Percentiles rank a stretch among this genome's conserved stretches.
Evolutionary conservation across 1,284 basidiomycete species (phyloP).

Genomic region (Leccinum laetum): DNA sequence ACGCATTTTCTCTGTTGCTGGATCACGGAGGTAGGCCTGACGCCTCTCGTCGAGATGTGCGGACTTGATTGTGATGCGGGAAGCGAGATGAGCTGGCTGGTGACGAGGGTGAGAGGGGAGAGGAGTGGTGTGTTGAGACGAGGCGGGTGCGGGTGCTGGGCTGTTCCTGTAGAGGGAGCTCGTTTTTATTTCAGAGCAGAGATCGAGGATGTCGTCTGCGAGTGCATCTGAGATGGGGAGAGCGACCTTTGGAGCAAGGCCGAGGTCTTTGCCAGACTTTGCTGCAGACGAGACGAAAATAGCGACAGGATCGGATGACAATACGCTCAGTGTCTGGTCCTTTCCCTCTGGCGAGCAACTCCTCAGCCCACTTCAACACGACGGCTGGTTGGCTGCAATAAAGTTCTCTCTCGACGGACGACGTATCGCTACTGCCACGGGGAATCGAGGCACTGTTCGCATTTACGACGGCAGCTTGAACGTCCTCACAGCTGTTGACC

Average conservation of each 20-base stretch:
- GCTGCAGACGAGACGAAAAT: slow-evolving; percentile 35
- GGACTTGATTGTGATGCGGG: slow-evolving; percentile 53
- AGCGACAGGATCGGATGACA: no score
- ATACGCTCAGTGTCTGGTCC: no score
- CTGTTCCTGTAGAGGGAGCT: slow-evolving; percentile 50
- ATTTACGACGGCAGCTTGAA: no score
- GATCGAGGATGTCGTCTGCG: slow-evolving; percentile 73
- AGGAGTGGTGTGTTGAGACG: neutral
- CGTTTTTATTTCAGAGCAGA: slow-evolving; percentile 68
- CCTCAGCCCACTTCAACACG: no score
- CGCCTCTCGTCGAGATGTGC: slow-evolving; percentile 54
- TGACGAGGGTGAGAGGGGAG: slow-evolving; percentile 14
- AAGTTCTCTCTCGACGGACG: no score
- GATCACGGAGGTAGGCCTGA: slow-evolving; percentile 64
- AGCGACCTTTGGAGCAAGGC: slow-evolving; percentile 70
- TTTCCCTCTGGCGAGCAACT: no score
- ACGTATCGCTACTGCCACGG: no score
- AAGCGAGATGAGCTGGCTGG: slow-evolving; percentile 15
- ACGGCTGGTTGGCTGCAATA: no score
- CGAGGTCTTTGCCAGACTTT: slow-evolving; percentile 66
- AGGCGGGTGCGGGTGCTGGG: slow-evolving; percentile 40
- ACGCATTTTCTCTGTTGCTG: slow-evolving; percentile 68
- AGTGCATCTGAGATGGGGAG: slow-evolving; percentile 72
- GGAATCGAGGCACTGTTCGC: no score
- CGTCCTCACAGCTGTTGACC: no score